phyloP scores from a whole-genome alignment of 495 filamentous ascomycete genomes.

The Massariosphaeria phaeospora region DNA sequence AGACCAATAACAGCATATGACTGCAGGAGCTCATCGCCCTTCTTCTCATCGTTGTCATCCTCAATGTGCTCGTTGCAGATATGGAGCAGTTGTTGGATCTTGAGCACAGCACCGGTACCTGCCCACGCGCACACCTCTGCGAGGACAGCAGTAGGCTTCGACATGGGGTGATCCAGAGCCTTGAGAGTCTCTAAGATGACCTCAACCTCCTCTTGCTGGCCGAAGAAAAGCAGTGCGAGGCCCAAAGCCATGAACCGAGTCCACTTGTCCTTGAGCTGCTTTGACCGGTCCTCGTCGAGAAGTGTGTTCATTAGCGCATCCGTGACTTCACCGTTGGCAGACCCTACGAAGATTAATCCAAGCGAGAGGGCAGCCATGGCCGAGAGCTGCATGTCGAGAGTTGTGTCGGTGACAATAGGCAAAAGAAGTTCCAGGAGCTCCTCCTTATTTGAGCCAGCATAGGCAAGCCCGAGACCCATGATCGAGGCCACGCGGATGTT shows the following conservation, averaged over 20 bases:
- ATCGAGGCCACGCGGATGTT: constrained; percentile 74
- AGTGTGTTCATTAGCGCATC: constrained; percentile 85
- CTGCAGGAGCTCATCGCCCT: constrained; percentile 88
- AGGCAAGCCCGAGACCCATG: constrained; percentile 92
- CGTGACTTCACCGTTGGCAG: constrained; percentile 79
- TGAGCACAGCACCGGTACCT: constrained; percentile 91
- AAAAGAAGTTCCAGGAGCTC: constrained; percentile 73
- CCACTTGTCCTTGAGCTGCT: constrained; percentile 95
- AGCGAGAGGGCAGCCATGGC: constrained; percentile 92
- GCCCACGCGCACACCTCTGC: constrained; percentile 97
- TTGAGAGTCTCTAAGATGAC: constrained; percentile 92
- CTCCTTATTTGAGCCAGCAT: constrained; percentile 86
- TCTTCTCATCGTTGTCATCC: constrained; percentile 80
- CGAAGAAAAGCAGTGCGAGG: constrained; percentile 89
- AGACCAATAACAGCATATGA: constrained; percentile 94
- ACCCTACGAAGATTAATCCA: constrained; percentile 89
- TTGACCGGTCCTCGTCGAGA: constrained; percentile 80
- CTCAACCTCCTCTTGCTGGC: constrained; percentile 94
- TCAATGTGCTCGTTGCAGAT: constrained; percentile 98
- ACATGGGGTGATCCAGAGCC: constrained; percentile 91
- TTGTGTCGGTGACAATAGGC: constrained; percentile 78
- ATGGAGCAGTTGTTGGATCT: constrained; percentile 91
- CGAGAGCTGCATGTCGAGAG: constrained; percentile 85
- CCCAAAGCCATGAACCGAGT: constrained; percentile 93
- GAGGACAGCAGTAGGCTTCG: constrained; percentile 80